These are phyloP conservation scores for Euphorbia pulcherrima DNA, from an alignment of 345 rosid species.

Conservation along the genomic window DNA sequence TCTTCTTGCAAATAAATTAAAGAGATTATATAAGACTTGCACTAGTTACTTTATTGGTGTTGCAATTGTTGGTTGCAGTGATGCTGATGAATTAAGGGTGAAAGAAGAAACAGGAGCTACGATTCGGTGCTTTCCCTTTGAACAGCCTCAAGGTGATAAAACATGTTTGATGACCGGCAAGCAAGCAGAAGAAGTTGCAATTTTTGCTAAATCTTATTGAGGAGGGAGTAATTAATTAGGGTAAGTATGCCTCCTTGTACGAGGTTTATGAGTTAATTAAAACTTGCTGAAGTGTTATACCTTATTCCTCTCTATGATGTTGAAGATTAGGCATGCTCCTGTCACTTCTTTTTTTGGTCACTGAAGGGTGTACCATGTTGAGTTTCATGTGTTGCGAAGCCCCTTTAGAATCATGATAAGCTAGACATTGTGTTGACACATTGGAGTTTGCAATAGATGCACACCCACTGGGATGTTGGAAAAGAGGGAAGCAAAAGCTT, in stretches of 20 bases:
- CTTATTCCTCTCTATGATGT: background rate
- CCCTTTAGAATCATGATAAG: background rate
- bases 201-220: conserved; percentile 84
- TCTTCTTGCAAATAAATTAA: background rate
- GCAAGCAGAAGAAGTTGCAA: conserved; percentile 72
- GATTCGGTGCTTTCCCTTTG: conserved; percentile 81
- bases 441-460: background rate
- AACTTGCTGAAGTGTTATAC: background rate
- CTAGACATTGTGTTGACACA: background rate
- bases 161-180: conserved; percentile 82
- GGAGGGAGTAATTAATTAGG: background rate
- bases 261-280: background rate
- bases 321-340: background rate
- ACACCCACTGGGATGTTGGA: background rate
- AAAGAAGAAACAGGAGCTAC: conserved; percentile 98
- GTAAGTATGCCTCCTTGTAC: background rate
- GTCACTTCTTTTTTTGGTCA: background rate
- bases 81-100: conserved; percentile 65
- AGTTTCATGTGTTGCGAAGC: background rate
- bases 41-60: background rate
- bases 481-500: background rate
- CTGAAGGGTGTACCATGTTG: background rate
- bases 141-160: conserved; percentile 60
- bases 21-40: background rate
- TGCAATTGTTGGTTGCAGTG: conserved; percentile 38